Percentiles rank a stretch among this genome's conserved stretches.
These are phyloP conservation scores for Peziza echinospora DNA, from an alignment of 495 filamentous ascomycete species.

Conservation along the genomic window DNA sequence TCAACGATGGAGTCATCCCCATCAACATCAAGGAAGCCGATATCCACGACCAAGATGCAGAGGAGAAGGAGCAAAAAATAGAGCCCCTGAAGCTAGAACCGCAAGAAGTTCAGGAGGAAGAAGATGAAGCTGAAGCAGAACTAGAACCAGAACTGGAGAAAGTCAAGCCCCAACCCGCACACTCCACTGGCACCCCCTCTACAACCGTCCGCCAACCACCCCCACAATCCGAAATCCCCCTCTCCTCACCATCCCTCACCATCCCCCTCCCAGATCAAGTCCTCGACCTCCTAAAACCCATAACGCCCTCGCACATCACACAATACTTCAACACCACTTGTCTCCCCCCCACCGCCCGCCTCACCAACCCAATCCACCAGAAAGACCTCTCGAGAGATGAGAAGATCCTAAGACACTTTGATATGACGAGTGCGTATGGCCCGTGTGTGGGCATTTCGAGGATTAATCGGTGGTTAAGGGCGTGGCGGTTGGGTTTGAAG, in stretches of 20 bases:
- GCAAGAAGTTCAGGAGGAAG: background rate
- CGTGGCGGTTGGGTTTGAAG: conserved; percentile 50
- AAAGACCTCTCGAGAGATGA: conserved; percentile 46
- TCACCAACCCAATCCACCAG: conserved; percentile 39
- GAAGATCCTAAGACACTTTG: conserved; percentile 73
- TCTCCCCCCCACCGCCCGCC: background rate
- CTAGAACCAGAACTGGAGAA: background rate
- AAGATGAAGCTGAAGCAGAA: background rate
- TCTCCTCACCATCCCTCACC: background rate
- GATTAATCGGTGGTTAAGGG: conserved; percentile 70
- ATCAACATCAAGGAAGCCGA: no score
- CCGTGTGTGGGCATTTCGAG: conserved; percentile 75
- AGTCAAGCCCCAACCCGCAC: no score
- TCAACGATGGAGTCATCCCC: background rate
- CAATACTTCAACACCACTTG: background rate
- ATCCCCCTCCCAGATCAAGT: background rate
- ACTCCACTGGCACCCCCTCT: no score
- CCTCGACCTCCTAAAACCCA: background rate
- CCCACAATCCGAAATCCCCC: background rate
- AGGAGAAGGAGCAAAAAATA: background rate
- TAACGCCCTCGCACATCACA: background rate
- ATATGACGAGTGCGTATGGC: conserved; percentile 71
- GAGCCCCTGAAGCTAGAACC: background rate
- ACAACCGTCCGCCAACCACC: background rate
- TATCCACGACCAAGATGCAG: background rate